Percentiles rank a stretch among this genome's conserved stretches.
phyloP scores from a whole-genome alignment of 1,139 yeast species.

The Yamadazyma triangularis region DNA sequence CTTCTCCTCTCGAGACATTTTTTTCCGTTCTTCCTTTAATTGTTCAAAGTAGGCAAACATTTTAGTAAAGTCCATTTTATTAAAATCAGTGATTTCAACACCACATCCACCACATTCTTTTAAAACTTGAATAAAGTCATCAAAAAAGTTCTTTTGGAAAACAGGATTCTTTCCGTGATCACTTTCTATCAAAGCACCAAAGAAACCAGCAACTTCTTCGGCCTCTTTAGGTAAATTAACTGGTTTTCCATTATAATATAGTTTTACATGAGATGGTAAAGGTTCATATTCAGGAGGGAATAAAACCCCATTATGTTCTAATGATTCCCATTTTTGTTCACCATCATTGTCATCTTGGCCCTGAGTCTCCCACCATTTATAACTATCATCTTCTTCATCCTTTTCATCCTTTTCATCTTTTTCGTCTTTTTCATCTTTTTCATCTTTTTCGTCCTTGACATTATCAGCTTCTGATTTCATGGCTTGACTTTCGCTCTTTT shows the following conservation, averaged over 20 bases:
- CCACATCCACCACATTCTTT: conserved; percentile 64
- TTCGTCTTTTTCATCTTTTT: conserved; percentile 1
- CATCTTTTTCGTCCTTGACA: conserved; percentile 4
- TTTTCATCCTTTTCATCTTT: conserved; percentile 22
- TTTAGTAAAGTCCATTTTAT: conserved; percentile 71
- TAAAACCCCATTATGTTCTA: conserved; percentile 85
- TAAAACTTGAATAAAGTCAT: conserved; percentile 68
- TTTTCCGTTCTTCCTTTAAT: conserved; percentile 68
- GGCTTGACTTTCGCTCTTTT: conserved; percentile 4
- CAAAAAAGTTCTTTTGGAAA: conserved; percentile 82
- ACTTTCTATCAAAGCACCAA: conserved; percentile 80
- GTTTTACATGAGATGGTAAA: conserved; percentile 71
- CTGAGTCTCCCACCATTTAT: conserved; percentile 86
- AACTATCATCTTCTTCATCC: conserved; percentile 52
- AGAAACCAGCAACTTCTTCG: conserved; percentile 96
- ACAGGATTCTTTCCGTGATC: conserved; percentile 87
- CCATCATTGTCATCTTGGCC: conserved; percentile 54
- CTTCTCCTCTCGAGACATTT: conserved; percentile 65
- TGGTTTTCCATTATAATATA: conserved; percentile 72
- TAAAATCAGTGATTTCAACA: conserved; percentile 54
- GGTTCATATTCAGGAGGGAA: conserved; percentile 93
- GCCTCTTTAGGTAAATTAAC: conserved; percentile 74
- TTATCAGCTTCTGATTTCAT: conserved; percentile 1
- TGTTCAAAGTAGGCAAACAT: conserved; percentile 72
- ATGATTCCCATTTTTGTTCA: conserved; percentile 76